Base-by-base conservation (phyloP, 345 rosid species). In the Acer negundo region DNA sequence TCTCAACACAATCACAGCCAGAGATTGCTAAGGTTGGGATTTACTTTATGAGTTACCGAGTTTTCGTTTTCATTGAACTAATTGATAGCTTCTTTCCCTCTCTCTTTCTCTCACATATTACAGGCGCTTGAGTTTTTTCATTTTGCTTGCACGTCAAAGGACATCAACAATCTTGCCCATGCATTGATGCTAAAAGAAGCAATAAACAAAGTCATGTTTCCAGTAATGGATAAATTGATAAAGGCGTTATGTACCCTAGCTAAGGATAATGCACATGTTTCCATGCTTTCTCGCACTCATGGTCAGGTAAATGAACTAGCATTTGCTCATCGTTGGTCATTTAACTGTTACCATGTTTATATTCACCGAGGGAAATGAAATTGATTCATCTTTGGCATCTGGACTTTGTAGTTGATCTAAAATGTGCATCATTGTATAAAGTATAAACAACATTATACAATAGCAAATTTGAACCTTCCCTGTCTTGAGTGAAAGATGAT, bases 261-360 rank as follows among this genome's bases (percentile, higher is more conserved):
- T 65, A 88, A 87, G 82, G 92, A 83, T 58, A 85, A 88, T 83
- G 97, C 97, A 0, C 72, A 84, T 3, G 59, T 89, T 79, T 83
- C 98, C 31, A 94, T 97, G 99, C 98, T 97, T 82, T 96, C 98
- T 72, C 91, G 95, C 75, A 94, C 98, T 62, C 99, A 96, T 84
- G 99, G 99, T 66, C 98, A 94, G 97, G 98, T 95, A 85, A 80
- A 59, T 2, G 67, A 47, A 59, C 51, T 65, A 20, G 66, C 31
- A 67, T 47, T 28, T 38, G 26, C 67, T 44, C 58, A 47, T 28
- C 16, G 70, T 24, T 22, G 17, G 10, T 64, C 19, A 16, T 58
- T 58, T 49, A 42, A 63, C 15, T 62, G 22, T 22, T 26, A 10
- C 38, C n/a, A 20, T 77, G 31, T 58, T 16, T 2, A 35, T 70